Evolutionary conservation across 805 yeast genomes (phyloP), one percentile per base, ranked within the genome.

Genomic region (Clavispora carvajalis): DNA sequence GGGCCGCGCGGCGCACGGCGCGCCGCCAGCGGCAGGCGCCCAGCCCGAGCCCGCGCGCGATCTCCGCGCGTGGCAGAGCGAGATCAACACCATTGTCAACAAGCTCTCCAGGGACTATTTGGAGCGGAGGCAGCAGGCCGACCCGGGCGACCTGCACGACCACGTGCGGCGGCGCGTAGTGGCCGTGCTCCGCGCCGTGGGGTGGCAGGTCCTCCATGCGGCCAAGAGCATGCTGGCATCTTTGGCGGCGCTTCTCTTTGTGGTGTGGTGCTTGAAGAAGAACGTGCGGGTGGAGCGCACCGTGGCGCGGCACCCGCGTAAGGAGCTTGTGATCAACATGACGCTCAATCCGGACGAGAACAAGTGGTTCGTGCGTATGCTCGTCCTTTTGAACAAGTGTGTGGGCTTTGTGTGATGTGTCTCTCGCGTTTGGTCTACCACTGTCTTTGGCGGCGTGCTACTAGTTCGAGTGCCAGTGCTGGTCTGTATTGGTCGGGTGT

Each of bases 31-130:
- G n/a, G n/a, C n/a, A n/a, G n/a, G n/a, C n/a, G n/a, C n/a, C n/a
- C n/a, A n/a, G n/a, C n/a, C n/a, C n/a, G n/a, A n/a, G n/a, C 26
- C 26, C 26, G 8, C n/a, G 26, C 70, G 65, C 31, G 80, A 74
- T 30, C 70, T 76, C 44, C 60, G 67, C 31, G 65, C 61, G 35
- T 76, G 82, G 82, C 80, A 75, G 52, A 67, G 65, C 23, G 80
- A 76, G 40, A 71, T 76, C 36, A 76, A 75, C 45, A 48, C 65
- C 36, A 62, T 77, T 7, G 59, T 77, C 39, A 65, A 62, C 44
- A 67, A 69, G 51, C 64, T 77, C 30, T 62, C 73, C 13, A 57
- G 63, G 38, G 80, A 76, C 44, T 40, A 47, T 19, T 35, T 45
- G 9, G 34, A 22, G 24, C 42, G 48, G 19, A 33, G 40, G 34